phyloP scores from a whole-genome alignment of 2,329 filamentous ascomycete genomes.

The Penicillium sp. region DNA sequence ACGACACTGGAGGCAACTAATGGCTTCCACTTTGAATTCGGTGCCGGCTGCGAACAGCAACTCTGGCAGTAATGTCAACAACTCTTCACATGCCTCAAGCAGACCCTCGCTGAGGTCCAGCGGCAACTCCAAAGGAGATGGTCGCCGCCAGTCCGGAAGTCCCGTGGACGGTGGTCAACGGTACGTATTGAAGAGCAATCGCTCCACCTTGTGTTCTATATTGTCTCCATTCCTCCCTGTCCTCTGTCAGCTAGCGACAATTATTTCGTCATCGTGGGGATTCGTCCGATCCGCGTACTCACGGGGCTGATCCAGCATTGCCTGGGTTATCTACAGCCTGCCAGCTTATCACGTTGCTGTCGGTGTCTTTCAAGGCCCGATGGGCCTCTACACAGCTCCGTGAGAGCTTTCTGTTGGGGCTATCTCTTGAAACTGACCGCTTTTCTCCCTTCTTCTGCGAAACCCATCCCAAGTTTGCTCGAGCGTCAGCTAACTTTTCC shows the following conservation, averaged over 20 bases:
- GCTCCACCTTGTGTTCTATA: constrained; percentile 3
- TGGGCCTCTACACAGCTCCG: constrained; percentile 6
- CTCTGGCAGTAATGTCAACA: constrained; percentile 32
- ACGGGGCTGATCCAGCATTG: no score
- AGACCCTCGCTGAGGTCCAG: constrained; percentile 47
- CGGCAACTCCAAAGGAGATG: constrained; percentile 47
- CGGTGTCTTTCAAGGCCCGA: constrained; percentile 10
- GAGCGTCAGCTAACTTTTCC: constrained; percentile 15
- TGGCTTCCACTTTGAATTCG: constrained; percentile 39
- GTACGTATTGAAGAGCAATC: constrained; percentile 37
- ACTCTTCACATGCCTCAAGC: constrained; percentile 33
- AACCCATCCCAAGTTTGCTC: constrained; percentile 3
- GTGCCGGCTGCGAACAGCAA: constrained; percentile 32
- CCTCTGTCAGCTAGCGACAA: no score
- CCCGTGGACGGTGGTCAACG: constrained; percentile 50
- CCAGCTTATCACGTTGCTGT: constrained; percentile 5
- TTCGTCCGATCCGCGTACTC: background rate
- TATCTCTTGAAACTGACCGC: no score
- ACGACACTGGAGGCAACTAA: constrained; percentile 25
- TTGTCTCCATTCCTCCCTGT: background rate
- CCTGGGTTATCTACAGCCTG: background rate
- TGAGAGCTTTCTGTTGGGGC: no score
- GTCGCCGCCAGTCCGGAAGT: constrained; percentile 52
- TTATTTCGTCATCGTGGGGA: constrained; percentile 2
- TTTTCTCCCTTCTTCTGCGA: constrained; percentile 3